Evolutionary conservation across 129 eudicot genomes (phyloP), one percentile per base, ranked within the genome.

Genomic region (Sambucus nigra): DNA sequence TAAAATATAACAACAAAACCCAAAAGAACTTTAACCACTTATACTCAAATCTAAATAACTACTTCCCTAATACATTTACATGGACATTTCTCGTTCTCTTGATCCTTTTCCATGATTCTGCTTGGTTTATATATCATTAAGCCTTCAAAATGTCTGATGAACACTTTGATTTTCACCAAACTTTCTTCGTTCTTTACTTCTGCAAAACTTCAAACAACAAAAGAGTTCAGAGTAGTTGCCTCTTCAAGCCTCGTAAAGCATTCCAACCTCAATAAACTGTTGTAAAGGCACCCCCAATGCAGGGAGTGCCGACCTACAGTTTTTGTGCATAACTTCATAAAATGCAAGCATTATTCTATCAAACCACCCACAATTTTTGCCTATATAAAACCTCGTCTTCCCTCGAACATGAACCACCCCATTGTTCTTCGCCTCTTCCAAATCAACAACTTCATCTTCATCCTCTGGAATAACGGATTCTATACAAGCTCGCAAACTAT

Each of bases 1-100:
- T 70, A n/a, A n/a, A n/a, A n/a, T n/a, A n/a, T 77, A 14, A 82
- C 75, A 51, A 82, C 91, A 42, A 82, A 79, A 55, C 91, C 91
- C 14, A 27, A 40, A 40, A 12, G 46, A n/a, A n/a, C n/a, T n/a
- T n/a, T n/a, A n/a, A n/a, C n/a, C n/a, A 40, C n/a, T 40, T 40
- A 15, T 40, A 40, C n/a, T 20, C 2, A 42, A 17, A 42, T 6
- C 19, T 17, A 42, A 17, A 42, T 12, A 1, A 15, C n/a, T 42
- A 42, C 18, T 17, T 15, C n/a, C 20, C 48, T 42, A 40, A 40
- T 40, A 40, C 46, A 40, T 5, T 40, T 40, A 16, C 46, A 14
- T 40, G 2, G n/a, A 40, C 14, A 8, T 40, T 4, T 29, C 35
- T 4, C 16, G 8, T 15, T 5, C 21, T 44, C 20, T 17, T 44